Base-by-base conservation (phyloP, 305 asterid species). In the Fraxinus sp. region DNA sequence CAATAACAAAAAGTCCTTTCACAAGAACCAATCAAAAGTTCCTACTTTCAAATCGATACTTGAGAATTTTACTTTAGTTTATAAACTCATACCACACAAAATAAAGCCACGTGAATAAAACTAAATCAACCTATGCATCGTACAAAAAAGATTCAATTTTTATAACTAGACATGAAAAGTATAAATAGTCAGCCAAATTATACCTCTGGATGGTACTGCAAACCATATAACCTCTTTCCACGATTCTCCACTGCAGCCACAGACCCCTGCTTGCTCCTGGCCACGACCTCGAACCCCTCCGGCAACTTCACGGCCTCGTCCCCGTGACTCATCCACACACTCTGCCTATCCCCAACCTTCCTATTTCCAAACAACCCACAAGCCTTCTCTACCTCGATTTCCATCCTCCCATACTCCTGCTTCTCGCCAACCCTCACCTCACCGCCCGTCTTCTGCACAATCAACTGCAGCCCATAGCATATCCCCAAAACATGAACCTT, bases 181-280 rank as follows among this genome's bases (percentile, higher is more conserved):
- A 70, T 13, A 70, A 30, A 70, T 30, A 33, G 59, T 16, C 8
- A 39, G 30, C 74, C 73, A 77, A 37, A 79, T 16, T 72, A 78
- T 83, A 89, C 99, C 97, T 97, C 98, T 0, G 99, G 99, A 88
- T 97, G 99, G 87, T 93, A 97, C 90, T 97, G 99, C 88, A 97
- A 85, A 13, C 99, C 98, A 80, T 92, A 94, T 78, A 94, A 88
- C 86, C 90, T 77, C 88, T 85, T 92, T 71, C 30, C 86, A 28
- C 76, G 85, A 86, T 92, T 88, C 90, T 90, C 95, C 33, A 94
- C 85, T 0, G 96, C 98, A 0, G 98, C 99, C 44, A 97, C 91
- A 0, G 87, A 86, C 44, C 98, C 98, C 86, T 94, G 98, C 46
- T 72, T 85, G 82, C 98, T 97, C 89, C 93, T 88, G 1, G 94